Percentiles rank a stretch among this genome's conserved stretches.
Conservation (phyloP, 2,329 filamentous ascomycete genomes). For the Curvularia verruculosa region DNA sequence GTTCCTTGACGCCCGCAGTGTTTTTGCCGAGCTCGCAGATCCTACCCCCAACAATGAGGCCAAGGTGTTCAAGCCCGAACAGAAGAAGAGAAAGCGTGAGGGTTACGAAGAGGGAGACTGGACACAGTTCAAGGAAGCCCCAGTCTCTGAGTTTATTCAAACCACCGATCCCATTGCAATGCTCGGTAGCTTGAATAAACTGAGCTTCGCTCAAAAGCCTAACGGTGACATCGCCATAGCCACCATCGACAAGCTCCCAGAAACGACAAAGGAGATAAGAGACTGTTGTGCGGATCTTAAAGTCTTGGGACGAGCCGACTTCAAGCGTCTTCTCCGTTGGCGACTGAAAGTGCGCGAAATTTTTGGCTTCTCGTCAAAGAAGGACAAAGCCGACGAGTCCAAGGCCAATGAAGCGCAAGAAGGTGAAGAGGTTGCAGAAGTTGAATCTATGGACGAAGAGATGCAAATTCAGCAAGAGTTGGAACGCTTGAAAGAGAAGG, state of each 20-base stretch:
- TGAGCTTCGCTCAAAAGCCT: slow-evolving; percentile 79
- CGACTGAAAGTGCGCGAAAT: slow-evolving; percentile 85
- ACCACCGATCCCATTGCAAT: slow-evolving; percentile 92
- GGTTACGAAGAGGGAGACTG: slow-evolving; percentile 98
- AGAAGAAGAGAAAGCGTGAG: slow-evolving; percentile 96
- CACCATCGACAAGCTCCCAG: slow-evolving; percentile 79
- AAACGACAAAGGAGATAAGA: slow-evolving; percentile 67
- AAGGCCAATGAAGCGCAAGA: slow-evolving; percentile 49
- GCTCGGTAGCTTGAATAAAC: slow-evolving; percentile 80
- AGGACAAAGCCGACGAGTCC: slow-evolving; percentile 56
- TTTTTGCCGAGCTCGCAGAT: slow-evolving; percentile 90
- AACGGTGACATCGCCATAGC: slow-evolving; percentile 83
- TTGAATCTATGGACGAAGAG: slow-evolving; percentile 94
- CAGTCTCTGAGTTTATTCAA: slow-evolving; percentile 92
- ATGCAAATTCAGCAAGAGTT: slow-evolving; percentile 87
- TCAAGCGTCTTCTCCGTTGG: slow-evolving; percentile 89
- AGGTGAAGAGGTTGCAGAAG: slow-evolving; percentile 75
- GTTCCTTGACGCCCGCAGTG: slow-evolving; percentile 85
- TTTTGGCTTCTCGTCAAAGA: slow-evolving; percentile 84
- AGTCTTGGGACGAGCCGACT: slow-evolving; percentile 91
- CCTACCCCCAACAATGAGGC: slow-evolving; percentile 93
- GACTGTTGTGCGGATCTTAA: slow-evolving; percentile 72
- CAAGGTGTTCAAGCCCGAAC: slow-evolving; percentile 95
- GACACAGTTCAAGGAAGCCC: slow-evolving; percentile 86
- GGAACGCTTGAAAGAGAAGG: slow-evolving; percentile 79